Percentiles rank a stretch among this genome's conserved stretches.
Conservation (phyloP, 257 asterid species). For the Misopates orontium region DNA sequence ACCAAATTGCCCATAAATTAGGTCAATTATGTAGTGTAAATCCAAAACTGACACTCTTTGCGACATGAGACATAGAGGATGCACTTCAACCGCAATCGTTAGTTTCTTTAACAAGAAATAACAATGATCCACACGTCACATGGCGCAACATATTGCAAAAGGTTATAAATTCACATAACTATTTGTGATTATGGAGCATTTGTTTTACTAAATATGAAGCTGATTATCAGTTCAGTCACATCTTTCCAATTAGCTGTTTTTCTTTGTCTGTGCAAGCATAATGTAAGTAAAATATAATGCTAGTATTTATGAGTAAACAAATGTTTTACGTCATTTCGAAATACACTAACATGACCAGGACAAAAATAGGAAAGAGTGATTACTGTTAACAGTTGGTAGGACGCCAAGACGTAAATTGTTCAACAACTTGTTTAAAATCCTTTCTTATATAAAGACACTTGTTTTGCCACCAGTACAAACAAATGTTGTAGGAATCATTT, state of each 20-base stretch:
- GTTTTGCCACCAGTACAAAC: slow-evolving; percentile 16
- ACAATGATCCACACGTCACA: no score
- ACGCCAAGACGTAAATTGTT: slow-evolving; percentile 13
- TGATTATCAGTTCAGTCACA: not conserved
- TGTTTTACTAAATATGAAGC: not conserved
- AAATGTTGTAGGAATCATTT: slow-evolving; percentile 42
- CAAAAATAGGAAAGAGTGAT: slow-evolving; percentile 17
- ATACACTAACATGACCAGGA: slow-evolving; percentile 13
- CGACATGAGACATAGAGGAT: no score
- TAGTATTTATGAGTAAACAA: not conserved
- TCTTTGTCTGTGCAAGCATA: no score
- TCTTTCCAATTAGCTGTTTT: no score
- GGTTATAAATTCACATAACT: no score
- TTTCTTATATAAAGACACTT: slow-evolving; percentile 22
- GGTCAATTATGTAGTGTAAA: no score
- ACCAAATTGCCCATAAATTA: no score
- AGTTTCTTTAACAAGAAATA: no score
- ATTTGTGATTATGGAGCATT: no score
- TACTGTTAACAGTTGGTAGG: slow-evolving; percentile 6
- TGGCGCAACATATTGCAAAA: no score
- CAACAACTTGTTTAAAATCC: slow-evolving; percentile 14
- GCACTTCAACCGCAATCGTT: no score
- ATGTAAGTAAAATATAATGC: not conserved
- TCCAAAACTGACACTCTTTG: no score
- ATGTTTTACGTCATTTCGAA: slow-evolving; percentile 4